Evolutionary conservation across 2,329 filamentous ascomycete genomes (phyloP), one percentile per base, ranked within the genome.

Genomic region (Penicillium janthinellum): DNA sequence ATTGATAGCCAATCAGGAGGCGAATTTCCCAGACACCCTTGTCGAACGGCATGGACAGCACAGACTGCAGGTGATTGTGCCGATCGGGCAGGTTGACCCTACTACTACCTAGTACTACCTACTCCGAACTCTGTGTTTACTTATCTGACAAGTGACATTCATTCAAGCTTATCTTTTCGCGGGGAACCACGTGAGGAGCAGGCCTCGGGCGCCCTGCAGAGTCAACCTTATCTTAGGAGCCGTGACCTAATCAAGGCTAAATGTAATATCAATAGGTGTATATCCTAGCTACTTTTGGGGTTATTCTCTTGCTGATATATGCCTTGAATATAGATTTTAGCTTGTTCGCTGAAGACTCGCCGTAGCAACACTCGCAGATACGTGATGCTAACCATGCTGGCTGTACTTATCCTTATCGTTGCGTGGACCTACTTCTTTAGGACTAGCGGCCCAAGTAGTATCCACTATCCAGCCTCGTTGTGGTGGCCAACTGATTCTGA

Each of bases 371-470:
- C 20, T 44, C 20, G 20, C 41, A 44, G 11, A 25, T 39, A 0
- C 31, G 10, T 7, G 22, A 38, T 25, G 2, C 14, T n/a, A 7
- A 14, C 49, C 15, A 11, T 35, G n/a, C 35, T 20, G 31, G 20
- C 17, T 11, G 15, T 10, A 34, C 11, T 22, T 37, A 31, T 42
- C 37, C 37, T 53, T 53, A 53, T 53, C 50, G 41, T 54, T 58
- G 66, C 55, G 39, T 69, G 65, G 62, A 69, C 65, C 60, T 69
- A 37, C 67, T 58, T n/a, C 14, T 56, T 65, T 49, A 17, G 63
- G 64, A 2, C 34, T 69, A 64, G 65, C 45, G 56, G 17, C 2
- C 4, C 28, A 31, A 31, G 28, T 31, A 28, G 25, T 4, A 28
- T 20, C 20, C 20, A 20, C 20, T 20, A 20, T 20, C 20, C 20